Percentiles rank a stretch among this genome's conserved stretches.
Evolutionary conservation across 2,329 filamentous ascomycete genomes (phyloP).

Genomic region (Penicillium sp.): DNA sequence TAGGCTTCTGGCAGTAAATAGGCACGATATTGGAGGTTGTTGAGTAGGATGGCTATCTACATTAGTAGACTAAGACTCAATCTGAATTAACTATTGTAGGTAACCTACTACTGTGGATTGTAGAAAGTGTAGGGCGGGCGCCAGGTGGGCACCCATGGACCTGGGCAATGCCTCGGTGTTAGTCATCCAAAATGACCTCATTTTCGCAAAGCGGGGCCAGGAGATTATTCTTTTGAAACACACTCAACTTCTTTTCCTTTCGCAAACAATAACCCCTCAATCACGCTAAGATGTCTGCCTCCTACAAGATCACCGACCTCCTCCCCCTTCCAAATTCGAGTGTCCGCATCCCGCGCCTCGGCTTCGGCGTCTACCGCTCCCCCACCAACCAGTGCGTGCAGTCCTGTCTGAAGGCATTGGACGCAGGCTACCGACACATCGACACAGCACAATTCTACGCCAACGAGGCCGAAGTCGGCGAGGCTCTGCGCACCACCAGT

Average conservation of each 20-base stretch:
- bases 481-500: constrained; percentile 58
- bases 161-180: not conserved
- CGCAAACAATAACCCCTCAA: not conserved
- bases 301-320: constrained; percentile 48
- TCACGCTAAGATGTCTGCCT: constrained; percentile 30
- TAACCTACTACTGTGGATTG: not conserved
- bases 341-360: constrained; percentile 62
- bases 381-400: constrained; percentile 53
- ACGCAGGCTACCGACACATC: constrained; percentile 54
- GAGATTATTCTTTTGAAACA: not conserved
- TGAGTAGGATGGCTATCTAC: too few relatives aligned
- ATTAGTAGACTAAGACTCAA: not conserved
- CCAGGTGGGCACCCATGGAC: too few relatives aligned
- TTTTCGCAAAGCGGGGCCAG: constrained; percentile 11
- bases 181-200: constrained; percentile 11
- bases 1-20: not conserved
- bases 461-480: constrained; percentile 66
- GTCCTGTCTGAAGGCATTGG: constrained; percentile 58
- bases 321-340: constrained; percentile 52
- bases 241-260: not conserved
- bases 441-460: constrained; percentile 65
- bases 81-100: not conserved
- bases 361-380: constrained; percentile 70
- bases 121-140: too few relatives aligned
- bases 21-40: not conserved